Evolutionary conservation across 164 flowering plant genomes (phyloP).

Genomic region (Magnolia changhungtana): DNA sequence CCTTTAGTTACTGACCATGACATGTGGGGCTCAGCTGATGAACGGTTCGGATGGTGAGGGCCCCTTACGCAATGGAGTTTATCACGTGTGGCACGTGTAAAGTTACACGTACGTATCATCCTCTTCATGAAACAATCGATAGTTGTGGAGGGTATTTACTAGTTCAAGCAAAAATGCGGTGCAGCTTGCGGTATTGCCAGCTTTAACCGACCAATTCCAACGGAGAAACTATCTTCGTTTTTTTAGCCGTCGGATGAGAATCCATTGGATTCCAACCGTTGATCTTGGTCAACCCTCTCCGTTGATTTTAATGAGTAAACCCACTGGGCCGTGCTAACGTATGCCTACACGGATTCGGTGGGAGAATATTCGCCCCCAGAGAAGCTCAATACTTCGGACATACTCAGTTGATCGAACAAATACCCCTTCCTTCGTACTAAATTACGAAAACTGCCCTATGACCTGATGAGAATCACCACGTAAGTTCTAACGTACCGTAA

Average conservation of each 20-base stretch:
- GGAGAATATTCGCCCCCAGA: neutral
- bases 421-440: neutral
- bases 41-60: too few relatives aligned
- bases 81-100: neutral
- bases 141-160: neutral
- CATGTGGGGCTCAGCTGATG: too few relatives aligned
- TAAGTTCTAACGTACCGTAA: too few relatives aligned
- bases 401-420: neutral
- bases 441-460: neutral
- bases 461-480: too few relatives aligned
- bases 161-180: neutral
- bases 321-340: neutral
- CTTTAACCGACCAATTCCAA: neutral
- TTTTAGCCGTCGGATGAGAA: conserved; percentile 2
- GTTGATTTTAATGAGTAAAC: neutral
- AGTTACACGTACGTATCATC: neutral
- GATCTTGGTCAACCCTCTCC: neutral
- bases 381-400: neutral
- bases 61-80: neutral
- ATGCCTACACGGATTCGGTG: neutral
- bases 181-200: neutral
- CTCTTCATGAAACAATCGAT: neutral
- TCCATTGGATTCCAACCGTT: neutral
- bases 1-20: too few relatives aligned
- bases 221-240: neutral